Evolutionary conservation across 129 eudicot species (phyloP).

Genomic region (Flaveria robusta): DNA sequence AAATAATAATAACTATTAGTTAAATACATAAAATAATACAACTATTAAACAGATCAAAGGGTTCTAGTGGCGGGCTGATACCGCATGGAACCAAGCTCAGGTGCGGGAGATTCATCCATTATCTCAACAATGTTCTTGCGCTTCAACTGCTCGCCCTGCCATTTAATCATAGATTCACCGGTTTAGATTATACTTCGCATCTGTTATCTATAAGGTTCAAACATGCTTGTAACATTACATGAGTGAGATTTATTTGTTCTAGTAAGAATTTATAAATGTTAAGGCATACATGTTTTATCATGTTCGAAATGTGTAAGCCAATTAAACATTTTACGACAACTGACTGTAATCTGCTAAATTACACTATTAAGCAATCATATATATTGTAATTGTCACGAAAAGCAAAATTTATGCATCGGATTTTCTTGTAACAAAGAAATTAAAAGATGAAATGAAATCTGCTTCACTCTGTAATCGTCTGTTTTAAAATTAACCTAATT

Average conservation of each 20-base stretch:
- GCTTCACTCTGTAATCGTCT: not conserved
- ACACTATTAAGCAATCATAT: not conserved
- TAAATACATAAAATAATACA: not conserved
- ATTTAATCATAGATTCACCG: not conserved
- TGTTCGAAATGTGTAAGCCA: not conserved
- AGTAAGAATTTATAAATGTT: too few species aligned
- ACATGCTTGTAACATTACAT: not conserved
- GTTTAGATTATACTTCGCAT: not conserved
- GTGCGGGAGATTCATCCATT: slow-evolving; percentile 54
- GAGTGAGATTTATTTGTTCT: not conserved
- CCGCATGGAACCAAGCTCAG: slow-evolving; percentile 36
- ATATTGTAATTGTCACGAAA: slow-evolving; percentile 2
- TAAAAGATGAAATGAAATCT: not conserved
- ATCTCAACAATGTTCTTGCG: slow-evolving; percentile 51
- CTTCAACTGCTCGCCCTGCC: slow-evolving; percentile 88
- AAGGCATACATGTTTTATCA: not conserved
- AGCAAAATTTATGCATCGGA: not conserved
- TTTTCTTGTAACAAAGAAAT: not conserved
- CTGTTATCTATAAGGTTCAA: not conserved
- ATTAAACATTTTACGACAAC: slow-evolving; percentile 3
- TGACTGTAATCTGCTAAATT: not conserved
- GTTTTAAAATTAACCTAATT: not conserved
- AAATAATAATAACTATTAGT: slow-evolving; percentile 14
- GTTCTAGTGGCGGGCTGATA: slow-evolving; percentile 18
- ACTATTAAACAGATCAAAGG: not conserved